These are phyloP conservation scores for Hanseniaspora guilliermondii DNA, from an alignment of 805 yeast species.

Conservation along the genomic window DNA sequence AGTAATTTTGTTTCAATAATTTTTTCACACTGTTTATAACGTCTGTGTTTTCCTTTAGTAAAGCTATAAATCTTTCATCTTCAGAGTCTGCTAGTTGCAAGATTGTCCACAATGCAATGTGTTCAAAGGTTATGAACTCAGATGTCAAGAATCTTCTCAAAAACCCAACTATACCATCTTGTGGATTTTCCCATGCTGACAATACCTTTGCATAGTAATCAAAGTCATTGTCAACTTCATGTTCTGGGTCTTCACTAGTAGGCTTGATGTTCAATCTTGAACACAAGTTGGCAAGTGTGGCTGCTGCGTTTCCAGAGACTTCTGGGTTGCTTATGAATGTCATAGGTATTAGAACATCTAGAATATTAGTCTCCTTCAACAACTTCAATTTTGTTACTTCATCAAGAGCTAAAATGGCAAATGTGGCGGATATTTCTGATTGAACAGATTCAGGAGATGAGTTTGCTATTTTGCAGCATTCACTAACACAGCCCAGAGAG, in stretches of 20 bases:
- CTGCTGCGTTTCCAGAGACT: constrained; percentile 96
- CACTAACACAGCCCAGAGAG: constrained; percentile 90
- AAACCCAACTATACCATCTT: constrained; percentile 77
- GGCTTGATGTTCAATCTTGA: constrained; percentile 61
- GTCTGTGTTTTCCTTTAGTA: constrained; percentile 43
- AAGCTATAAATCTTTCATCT: constrained; percentile 44
- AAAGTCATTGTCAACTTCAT: background rate
- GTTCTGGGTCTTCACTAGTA: background rate
- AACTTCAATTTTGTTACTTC: constrained; percentile 83
- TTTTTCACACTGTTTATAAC: constrained; percentile 44
- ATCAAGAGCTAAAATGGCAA: constrained; percentile 91
- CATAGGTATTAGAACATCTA: constrained; percentile 81
- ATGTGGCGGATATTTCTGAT: constrained; percentile 91
- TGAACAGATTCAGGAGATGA: constrained; percentile 84
- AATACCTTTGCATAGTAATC: constrained; percentile 54
- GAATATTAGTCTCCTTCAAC: constrained; percentile 62
- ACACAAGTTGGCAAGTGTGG: constrained; percentile 90
- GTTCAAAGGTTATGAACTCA: constrained; percentile 89
- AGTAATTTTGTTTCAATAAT: constrained; percentile 22
- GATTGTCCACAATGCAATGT: constrained; percentile 94
- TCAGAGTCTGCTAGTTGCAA: constrained; percentile 84
- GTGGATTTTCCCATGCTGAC: constrained; percentile 64
- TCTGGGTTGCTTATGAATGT: constrained; percentile 81
- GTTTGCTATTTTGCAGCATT: constrained; percentile 77
- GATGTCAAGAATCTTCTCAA: constrained; percentile 66